Evolutionary conservation across 192 early-diverging fungal species (phyloP).

Genomic region (Entophlyctis luteolus): DNA sequence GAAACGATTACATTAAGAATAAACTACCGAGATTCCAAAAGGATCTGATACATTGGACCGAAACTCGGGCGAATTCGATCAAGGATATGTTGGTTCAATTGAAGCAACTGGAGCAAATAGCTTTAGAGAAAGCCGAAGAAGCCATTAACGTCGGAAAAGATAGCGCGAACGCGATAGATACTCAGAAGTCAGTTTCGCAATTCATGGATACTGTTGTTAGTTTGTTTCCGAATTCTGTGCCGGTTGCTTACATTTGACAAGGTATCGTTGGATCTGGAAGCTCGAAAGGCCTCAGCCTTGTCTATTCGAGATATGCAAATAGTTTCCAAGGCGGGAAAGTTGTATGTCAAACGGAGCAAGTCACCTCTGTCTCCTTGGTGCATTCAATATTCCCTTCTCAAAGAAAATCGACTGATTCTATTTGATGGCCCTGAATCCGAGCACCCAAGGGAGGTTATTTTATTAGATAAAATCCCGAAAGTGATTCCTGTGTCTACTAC

Average conservation of each 20-base stretch:
- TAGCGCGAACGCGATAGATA: constrained; percentile 22
- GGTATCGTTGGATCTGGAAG: constrained; percentile 20
- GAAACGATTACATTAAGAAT: constrained; percentile 28
- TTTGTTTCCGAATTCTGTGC: background rate
- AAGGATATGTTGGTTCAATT: constrained; percentile 31
- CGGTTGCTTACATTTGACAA: background rate
- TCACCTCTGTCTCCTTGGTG: constrained; percentile 37
- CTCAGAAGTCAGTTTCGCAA: constrained; percentile 27
- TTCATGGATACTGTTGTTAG: constrained; percentile 33
- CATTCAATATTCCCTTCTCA: constrained; percentile 35
- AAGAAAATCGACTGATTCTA: constrained; percentile 30
- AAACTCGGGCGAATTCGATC: constrained; percentile 8
- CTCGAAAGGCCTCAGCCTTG: constrained; percentile 18
- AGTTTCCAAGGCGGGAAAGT: constrained; percentile 29
- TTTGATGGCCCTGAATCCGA: constrained; percentile 34
- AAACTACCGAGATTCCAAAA: constrained; percentile 26
- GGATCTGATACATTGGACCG: constrained; percentile 11
- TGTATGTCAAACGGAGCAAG: constrained; percentile 38
- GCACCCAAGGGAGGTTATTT: constrained; percentile 19
- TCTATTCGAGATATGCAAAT: constrained; percentile 17
- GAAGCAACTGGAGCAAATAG: constrained; percentile 28
- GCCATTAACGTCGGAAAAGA: constrained; percentile 29
- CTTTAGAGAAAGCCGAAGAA: constrained; percentile 10
- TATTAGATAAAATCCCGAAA: background rate
- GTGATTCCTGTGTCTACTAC: background rate